Conservation (phyloP, 179 eudicot species). For the Beta corolliflora region DNA sequence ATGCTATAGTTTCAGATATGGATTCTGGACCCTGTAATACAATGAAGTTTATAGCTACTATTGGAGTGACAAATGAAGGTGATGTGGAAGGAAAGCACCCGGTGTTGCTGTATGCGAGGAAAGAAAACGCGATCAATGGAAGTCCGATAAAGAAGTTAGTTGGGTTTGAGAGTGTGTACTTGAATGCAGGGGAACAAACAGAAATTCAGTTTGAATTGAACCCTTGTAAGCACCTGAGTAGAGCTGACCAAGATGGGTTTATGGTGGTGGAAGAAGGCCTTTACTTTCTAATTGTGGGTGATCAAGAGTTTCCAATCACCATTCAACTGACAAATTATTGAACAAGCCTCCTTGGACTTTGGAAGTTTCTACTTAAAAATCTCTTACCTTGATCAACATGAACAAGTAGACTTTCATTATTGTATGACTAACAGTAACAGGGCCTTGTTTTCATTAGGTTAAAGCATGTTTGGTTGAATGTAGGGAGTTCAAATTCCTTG, state of each 20-base stretch:
- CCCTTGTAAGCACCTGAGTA: slow-evolving; percentile 76
- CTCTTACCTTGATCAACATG: no score
- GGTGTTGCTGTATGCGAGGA: slow-evolving; percentile 54
- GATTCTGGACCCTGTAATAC: slow-evolving; percentile 48
- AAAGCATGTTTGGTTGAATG: no score
- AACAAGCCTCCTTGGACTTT: not conserved
- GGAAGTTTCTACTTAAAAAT: no score
- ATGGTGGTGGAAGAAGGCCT: slow-evolving; percentile 71
- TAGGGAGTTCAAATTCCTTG: no score
- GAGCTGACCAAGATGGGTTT: slow-evolving; percentile 60
- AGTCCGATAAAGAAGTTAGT: slow-evolving; percentile 66
- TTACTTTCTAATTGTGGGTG: slow-evolving; percentile 51
- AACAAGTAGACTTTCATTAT: no score
- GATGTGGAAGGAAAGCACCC: slow-evolving; percentile 73
- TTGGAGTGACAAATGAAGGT: slow-evolving; percentile 61
- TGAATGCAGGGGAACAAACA: slow-evolving; percentile 47
- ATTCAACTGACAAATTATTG: slow-evolving; percentile 12
- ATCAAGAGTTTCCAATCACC: slow-evolving; percentile 50
- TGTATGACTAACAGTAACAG: no score
- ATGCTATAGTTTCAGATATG: slow-evolving; percentile 38
- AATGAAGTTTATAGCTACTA: slow-evolving; percentile 42
- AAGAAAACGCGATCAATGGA: slow-evolving; percentile 33
- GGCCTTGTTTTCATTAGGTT: no score
- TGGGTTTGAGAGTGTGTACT: slow-evolving; percentile 58
- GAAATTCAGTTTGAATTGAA: slow-evolving; percentile 50